Conservation (phyloP, 1,284 basidiomycete species). For the Sparassis latifolia region DNA sequence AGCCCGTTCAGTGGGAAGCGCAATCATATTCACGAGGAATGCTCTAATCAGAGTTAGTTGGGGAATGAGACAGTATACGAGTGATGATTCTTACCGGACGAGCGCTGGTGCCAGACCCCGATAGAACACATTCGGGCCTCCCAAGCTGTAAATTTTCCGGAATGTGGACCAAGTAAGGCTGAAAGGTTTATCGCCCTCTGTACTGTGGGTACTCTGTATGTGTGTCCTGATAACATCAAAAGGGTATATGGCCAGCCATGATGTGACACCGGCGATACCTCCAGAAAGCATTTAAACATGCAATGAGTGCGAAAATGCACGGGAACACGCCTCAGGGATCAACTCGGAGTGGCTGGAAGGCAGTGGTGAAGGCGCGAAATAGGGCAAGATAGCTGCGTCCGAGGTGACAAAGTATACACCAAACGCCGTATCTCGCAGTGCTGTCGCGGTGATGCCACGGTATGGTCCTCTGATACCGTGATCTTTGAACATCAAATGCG, state of each 20-base stretch:
- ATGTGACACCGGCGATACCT: constrained; percentile 68
- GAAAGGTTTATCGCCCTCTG: constrained; percentile 61
- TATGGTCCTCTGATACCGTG: constrained; percentile 68
- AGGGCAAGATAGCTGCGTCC: constrained; percentile 67
- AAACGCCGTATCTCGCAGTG: constrained; percentile 71
- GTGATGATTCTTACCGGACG: constrained; percentile 45
- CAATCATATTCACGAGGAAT: constrained; percentile 54
- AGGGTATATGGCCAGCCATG: constrained; percentile 75
- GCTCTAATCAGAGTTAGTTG: constrained; percentile 21
- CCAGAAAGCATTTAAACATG: constrained; percentile 65
- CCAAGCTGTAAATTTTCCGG: constrained; percentile 52
- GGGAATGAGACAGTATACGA: background rate
- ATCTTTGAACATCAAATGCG: constrained; percentile 44
- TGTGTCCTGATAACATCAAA: constrained; percentile 85
- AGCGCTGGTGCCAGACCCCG: constrained; percentile 73
- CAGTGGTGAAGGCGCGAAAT: constrained; percentile 33
- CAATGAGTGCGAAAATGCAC: constrained; percentile 44
- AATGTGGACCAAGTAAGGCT: constrained; percentile 51
- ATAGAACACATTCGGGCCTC: constrained; percentile 67
- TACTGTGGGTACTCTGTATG: constrained; percentile 49
- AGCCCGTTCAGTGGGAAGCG: constrained; percentile 46
- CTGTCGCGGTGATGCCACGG: constrained; percentile 67
- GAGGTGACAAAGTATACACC: constrained; percentile 84
- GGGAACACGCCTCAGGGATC: constrained; percentile 40
- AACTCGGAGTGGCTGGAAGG: constrained; percentile 30